These are phyloP conservation scores for Phialemoniopsis sp. DNA, from an alignment of 2,329 filamentous ascomycete species.

Conservation along the genomic window DNA sequence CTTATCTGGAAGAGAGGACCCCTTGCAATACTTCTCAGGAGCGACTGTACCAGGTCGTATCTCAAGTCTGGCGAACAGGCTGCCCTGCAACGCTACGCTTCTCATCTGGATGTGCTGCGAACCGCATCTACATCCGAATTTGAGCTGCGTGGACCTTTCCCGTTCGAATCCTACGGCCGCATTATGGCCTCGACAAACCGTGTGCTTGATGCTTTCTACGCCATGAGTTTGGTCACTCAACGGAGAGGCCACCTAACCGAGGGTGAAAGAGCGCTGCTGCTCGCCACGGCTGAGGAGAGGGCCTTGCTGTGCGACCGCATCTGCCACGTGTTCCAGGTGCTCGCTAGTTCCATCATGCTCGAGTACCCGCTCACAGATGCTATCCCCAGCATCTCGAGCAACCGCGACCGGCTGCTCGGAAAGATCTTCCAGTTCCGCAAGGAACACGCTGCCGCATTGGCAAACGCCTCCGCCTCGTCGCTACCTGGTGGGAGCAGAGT, in stretches of 20 bases:
- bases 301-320: conserved; percentile 81
- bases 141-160: conserved; percentile 83
- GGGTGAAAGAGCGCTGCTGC: conserved; percentile 77
- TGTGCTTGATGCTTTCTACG: conserved; percentile 90
- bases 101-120: conserved; percentile 70
- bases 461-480: not conserved
- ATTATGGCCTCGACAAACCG: conserved; percentile 78
- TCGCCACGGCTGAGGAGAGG: conserved; percentile 75
- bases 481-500: too few species aligned
- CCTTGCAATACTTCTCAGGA: conserved; percentile 66
- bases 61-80: conserved; percentile 86
- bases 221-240: conserved; percentile 88
- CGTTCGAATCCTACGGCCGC: conserved; percentile 64
- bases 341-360: conserved; percentile 89
- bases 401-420: conserved; percentile 77
- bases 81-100: conserved; percentile 76
- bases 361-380: conserved; percentile 91
- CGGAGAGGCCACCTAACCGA: conserved; percentile 72
- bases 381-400: conserved; percentile 75
- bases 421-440: conserved; percentile 86
- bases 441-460: conserved; percentile 42
- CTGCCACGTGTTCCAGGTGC: conserved; percentile 80
- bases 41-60: conserved; percentile 59
- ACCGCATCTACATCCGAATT: conserved; percentile 78
- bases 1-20: conserved; percentile 96